These are phyloP conservation scores for Ceratobasidium sp. DNA, from an alignment of 1,284 basidiomycete genomes.

Conservation along the genomic window DNA sequence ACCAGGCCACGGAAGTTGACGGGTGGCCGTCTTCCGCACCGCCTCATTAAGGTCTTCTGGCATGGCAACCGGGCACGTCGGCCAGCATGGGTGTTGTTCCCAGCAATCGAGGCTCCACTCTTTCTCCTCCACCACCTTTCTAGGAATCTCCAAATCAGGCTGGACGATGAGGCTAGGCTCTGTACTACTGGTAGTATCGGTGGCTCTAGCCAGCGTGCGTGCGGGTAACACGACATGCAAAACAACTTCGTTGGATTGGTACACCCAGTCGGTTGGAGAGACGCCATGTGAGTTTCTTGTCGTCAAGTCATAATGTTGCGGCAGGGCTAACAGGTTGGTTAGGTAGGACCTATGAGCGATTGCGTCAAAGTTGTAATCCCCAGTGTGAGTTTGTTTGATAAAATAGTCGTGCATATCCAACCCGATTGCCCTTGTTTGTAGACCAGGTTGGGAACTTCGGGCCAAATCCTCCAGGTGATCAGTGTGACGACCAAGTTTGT, in stretches of 20 bases:
- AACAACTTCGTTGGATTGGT: conserved; percentile 32
- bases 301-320: too few relatives aligned
- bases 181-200: not conserved
- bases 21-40: not conserved
- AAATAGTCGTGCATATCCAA: too few relatives aligned
- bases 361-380: not conserved
- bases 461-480: not conserved
- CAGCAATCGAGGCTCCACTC: too few relatives aligned
- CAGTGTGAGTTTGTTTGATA: conserved; percentile 1
- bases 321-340: not conserved
- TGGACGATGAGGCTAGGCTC: not conserved
- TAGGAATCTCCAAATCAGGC: not conserved
- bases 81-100: too few relatives aligned
- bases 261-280: conserved; percentile 24
- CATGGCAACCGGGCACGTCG: not conserved
- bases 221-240: conserved; percentile 28
- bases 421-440: not conserved
- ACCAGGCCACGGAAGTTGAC: too few relatives aligned
- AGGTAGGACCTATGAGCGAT: conserved; percentile 5
- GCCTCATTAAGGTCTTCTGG: not conserved
- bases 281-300: conserved; percentile 16
- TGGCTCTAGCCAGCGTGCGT: not conserved
- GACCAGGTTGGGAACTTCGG: not conserved
- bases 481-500: conserved; percentile 11
- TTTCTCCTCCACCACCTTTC: not conserved